Percentiles rank a stretch among this genome's conserved stretches.
Conservation (phyloP, 2,329 filamentous ascomycete genomes). For the Aureobasidium leucospermi region DNA sequence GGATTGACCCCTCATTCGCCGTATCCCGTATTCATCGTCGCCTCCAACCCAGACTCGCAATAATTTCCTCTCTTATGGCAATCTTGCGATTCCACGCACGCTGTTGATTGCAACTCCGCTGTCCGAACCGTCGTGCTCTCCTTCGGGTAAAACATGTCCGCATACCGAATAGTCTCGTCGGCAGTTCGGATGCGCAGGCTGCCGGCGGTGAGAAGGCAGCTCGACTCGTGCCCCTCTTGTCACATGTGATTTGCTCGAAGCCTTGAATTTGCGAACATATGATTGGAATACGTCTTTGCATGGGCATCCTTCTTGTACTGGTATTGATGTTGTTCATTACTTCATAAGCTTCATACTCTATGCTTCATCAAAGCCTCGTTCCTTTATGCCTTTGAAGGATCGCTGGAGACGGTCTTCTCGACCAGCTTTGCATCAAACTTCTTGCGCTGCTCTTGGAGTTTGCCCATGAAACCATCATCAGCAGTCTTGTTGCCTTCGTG, state of each 20-base stretch:
- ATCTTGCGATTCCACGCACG: neutral
- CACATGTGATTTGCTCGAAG: slow-evolving; percentile 4
- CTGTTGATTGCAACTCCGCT: neutral
- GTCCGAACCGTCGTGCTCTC: neutral
- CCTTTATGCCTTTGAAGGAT: neutral
- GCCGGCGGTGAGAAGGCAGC: neutral
- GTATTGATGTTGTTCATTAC: neutral
- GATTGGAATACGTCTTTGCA: neutral
- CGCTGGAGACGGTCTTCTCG: neutral
- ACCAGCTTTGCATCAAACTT: slow-evolving; percentile 23
- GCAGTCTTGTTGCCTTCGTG: slow-evolving; percentile 22
- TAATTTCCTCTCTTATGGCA: neutral
- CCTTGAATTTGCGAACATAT: neutral
- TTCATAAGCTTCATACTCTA: neutral
- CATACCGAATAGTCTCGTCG: neutral
- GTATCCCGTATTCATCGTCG: neutral
- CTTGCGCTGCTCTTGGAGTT: slow-evolving; percentile 23
- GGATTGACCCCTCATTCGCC: neutral
- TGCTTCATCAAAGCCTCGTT: neutral
- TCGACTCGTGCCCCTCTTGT: neutral
- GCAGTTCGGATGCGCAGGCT: neutral
- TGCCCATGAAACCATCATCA: slow-evolving; percentile 24
- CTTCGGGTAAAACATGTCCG: neutral
- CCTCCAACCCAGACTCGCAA: neutral
- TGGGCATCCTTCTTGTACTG: neutral